Evolutionary conservation across 305 asterid genomes (phyloP).

Genomic region (Salvia sclarea): DNA sequence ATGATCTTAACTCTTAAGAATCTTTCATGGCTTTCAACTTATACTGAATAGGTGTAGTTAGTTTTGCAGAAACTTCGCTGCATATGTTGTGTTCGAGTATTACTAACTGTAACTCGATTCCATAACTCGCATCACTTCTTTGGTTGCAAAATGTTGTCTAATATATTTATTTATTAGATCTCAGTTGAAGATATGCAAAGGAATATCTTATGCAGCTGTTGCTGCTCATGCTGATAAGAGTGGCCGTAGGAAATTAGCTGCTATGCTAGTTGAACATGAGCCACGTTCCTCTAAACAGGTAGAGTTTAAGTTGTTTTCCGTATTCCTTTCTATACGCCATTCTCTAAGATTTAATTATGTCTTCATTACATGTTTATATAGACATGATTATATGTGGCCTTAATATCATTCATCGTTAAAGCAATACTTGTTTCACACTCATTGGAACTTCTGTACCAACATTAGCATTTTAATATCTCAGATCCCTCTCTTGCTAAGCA

Average conservation of each 20-base stretch:
- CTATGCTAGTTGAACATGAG: conserved; percentile 94
- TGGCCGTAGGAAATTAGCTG: conserved; percentile 95
- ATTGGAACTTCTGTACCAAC: conserved; percentile 1
- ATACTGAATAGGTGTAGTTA: conserved; percentile 16
- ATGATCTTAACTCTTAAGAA: background rate
- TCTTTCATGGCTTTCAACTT: conserved; percentile 11
- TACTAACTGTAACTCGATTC: background rate
- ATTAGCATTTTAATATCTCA: conserved; percentile 34
- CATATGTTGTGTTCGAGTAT: conserved; percentile 2
- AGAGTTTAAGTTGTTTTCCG: conserved; percentile 21
- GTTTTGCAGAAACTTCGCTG: background rate
- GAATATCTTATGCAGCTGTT: conserved; percentile 97
- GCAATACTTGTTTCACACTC: conserved; percentile 18
- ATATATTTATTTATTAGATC: conserved; percentile 35
- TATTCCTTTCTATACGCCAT: background rate
- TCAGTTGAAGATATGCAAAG: conserved; percentile 94
- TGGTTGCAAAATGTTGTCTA: conserved; percentile 28
- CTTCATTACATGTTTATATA: conserved; percentile 21
- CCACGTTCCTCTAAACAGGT: conserved; percentile 95
- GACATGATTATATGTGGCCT: conserved; percentile 5
- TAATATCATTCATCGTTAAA: conserved; percentile 19
- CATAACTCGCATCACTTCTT: background rate
- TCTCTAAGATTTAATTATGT: conserved; percentile 5
- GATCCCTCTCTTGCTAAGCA: conserved; percentile 97
- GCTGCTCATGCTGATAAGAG: conserved; percentile 95